Evolutionary conservation across 805 yeast species (phyloP).

Genomic region (Barnettozyma salicaria): DNA sequence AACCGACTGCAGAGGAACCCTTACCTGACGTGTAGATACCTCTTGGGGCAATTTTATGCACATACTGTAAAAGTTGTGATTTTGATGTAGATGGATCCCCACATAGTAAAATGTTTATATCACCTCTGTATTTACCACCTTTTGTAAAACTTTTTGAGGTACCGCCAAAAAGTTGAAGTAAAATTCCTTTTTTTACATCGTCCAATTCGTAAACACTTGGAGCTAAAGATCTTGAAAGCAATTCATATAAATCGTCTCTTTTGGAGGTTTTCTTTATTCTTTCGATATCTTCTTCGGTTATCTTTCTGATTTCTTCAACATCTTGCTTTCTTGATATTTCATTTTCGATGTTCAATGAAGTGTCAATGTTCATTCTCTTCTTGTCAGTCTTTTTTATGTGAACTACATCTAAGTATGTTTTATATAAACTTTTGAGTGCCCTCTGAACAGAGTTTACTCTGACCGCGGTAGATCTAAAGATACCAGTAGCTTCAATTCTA

Average conservation of each 20-base stretch:
- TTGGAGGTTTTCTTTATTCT: slow-evolving; percentile 54
- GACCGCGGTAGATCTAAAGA: slow-evolving; percentile 88
- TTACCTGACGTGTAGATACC: slow-evolving; percentile 98
- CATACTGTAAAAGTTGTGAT: slow-evolving; percentile 90
- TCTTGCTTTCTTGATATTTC: slow-evolving; percentile 53
- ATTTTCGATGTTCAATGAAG: slow-evolving; percentile 49
- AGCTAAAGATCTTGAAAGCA: slow-evolving; percentile 84
- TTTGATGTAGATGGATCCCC: slow-evolving; percentile 99
- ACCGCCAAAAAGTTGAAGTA: slow-evolving; percentile 93
- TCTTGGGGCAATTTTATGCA: slow-evolving; percentile 95
- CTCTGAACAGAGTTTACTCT: slow-evolving; percentile 82
- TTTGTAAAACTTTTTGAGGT: slow-evolving; percentile 80
- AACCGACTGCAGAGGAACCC: slow-evolving; percentile 98
- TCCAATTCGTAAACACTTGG: slow-evolving; percentile 97
- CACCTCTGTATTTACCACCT: slow-evolving; percentile 96
- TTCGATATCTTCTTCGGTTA: slow-evolving; percentile 64
- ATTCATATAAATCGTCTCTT: slow-evolving; percentile 78
- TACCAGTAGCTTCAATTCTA: slow-evolving; percentile 90
- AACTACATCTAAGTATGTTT: slow-evolving; percentile 91
- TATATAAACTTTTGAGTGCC: slow-evolving; percentile 75
- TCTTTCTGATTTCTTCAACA: slow-evolving; percentile 67
- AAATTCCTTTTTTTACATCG: slow-evolving; percentile 92
- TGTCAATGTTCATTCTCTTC: slow-evolving; percentile 75
- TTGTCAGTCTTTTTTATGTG: slow-evolving; percentile 84
- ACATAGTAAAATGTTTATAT: slow-evolving; percentile 82